Evolutionary conservation across 305 asterid species (phyloP).

Genomic region (Andrographis paniculata): DNA sequence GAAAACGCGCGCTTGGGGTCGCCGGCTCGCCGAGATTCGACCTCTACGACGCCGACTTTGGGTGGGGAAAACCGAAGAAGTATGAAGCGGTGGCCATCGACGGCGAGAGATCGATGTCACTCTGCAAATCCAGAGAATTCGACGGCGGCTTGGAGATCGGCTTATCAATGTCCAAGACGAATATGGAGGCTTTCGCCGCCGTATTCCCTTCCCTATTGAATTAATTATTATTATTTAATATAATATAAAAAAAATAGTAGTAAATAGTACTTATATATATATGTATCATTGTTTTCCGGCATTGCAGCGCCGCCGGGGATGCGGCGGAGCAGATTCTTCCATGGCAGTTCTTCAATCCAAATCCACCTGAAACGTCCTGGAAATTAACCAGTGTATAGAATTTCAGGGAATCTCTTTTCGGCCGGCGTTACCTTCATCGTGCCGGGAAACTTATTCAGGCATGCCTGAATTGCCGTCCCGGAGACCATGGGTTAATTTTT

Average conservation of each 20-base stretch:
- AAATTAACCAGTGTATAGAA: too few species aligned
- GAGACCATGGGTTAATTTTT: too few species aligned
- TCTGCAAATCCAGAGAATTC: conserved; percentile 34
- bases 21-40: conserved; percentile 52
- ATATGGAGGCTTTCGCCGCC: conserved; percentile 38
- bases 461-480: neutral
- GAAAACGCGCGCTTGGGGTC: conserved; percentile 35
- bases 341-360: conserved; percentile 27
- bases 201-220: conserved; percentile 19
- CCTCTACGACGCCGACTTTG: conserved; percentile 47
- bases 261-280: too few species aligned
- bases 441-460: conserved; percentile 23
- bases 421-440: conserved; percentile 29
- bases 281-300: conserved; percentile 16
- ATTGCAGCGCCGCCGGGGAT: conserved; percentile 7
- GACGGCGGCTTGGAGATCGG: conserved; percentile 44
- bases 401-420: too few species aligned
- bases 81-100: conserved; percentile 40
- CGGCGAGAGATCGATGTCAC: conserved; percentile 35
- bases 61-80: conserved; percentile 53
- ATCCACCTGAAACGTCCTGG: conserved; percentile 21
- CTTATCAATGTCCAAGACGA: conserved; percentile 34
- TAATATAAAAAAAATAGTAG: too few species aligned
- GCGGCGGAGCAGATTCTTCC: conserved; percentile 12
- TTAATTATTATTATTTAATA: neutral